Evolutionary conservation across 805 yeast species (phyloP).

Genomic region (Candida montana): DNA sequence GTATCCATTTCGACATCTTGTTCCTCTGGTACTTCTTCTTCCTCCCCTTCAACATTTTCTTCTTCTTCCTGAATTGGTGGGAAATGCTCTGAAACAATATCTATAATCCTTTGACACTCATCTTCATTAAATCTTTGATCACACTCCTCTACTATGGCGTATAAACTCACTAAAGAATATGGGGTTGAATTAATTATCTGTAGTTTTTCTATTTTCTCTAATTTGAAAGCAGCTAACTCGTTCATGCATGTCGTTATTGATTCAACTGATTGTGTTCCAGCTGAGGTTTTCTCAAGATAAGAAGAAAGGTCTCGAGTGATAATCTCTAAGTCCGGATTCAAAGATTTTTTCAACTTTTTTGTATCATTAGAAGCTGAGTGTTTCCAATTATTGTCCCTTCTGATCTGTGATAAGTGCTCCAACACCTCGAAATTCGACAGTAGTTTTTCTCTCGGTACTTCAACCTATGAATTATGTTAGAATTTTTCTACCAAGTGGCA

Average conservation of each 20-base stretch:
- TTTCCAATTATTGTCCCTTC: slow-evolving; percentile 32
- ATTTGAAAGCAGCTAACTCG: slow-evolving; percentile 35
- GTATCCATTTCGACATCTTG: slow-evolving; percentile 3
- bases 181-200: slow-evolving; percentile 84
- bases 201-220: slow-evolving; percentile 78
- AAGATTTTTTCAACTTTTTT: slow-evolving; percentile 22
- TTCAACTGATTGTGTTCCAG: slow-evolving; percentile 23
- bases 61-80: slow-evolving; percentile 29
- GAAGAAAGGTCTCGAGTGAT: slow-evolving; percentile 29
- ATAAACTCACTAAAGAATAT: slow-evolving; percentile 69
- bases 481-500: background rate
- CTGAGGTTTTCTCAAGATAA: slow-evolving; percentile 13
- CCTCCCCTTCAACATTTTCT: slow-evolving; percentile 11
- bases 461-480: slow-evolving; percentile 20
- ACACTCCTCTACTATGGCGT: slow-evolving; percentile 84
- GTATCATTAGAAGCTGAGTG: background rate
- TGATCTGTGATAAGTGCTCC: slow-evolving; percentile 41
- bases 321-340: slow-evolving; percentile 31
- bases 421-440: slow-evolving; percentile 53
- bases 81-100: slow-evolving; percentile 46
- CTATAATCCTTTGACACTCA: slow-evolving; percentile 53
- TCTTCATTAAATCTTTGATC: slow-evolving; percentile 78
- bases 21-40: slow-evolving; percentile 8
- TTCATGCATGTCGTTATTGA: slow-evolving; percentile 26
- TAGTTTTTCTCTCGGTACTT: slow-evolving; percentile 45